Conservation (phyloP, 345 rosid genomes). For the Erucastrum elatum region DNA sequence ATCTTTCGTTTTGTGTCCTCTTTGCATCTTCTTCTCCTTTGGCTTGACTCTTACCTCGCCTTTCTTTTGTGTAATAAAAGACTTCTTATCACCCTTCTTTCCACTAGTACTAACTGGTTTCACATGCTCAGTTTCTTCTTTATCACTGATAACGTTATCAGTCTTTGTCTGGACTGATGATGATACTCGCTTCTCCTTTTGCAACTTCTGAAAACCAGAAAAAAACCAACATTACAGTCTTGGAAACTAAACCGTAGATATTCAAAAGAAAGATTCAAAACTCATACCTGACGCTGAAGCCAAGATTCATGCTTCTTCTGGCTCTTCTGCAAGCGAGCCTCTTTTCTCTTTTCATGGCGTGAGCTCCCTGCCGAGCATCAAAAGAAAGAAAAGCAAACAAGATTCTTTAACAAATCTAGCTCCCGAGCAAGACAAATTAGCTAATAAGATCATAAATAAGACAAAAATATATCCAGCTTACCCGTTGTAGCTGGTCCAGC, state of each 20-base stretch:
- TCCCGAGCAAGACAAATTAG: background rate
- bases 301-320: conserved; percentile 56
- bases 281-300: conserved; percentile 60
- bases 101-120: conserved; percentile 16
- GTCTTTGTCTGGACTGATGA: conserved; percentile 15
- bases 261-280: background rate
- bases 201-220: conserved; percentile 44
- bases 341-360: conserved; percentile 65
- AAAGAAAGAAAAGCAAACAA: conserved; percentile 17
- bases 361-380: conserved; percentile 41
- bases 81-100: background rate
- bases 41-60: conserved; percentile 19
- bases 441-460: background rate
- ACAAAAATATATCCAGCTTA: background rate
- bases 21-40: conserved; percentile 34
- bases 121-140: conserved; percentile 22
- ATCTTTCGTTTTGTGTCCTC: conserved; percentile 40
- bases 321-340: conserved; percentile 52
- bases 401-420: background rate
- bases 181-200: conserved; percentile 41
- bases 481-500: conserved; percentile 18
- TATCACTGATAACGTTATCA: conserved; percentile 14
- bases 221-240: background rate
- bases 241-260: background rate
- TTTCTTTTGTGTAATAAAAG: background rate